Base-by-base conservation (phyloP, 169 alveolate genomes). In the Plasmodium falciparum region DNA sequence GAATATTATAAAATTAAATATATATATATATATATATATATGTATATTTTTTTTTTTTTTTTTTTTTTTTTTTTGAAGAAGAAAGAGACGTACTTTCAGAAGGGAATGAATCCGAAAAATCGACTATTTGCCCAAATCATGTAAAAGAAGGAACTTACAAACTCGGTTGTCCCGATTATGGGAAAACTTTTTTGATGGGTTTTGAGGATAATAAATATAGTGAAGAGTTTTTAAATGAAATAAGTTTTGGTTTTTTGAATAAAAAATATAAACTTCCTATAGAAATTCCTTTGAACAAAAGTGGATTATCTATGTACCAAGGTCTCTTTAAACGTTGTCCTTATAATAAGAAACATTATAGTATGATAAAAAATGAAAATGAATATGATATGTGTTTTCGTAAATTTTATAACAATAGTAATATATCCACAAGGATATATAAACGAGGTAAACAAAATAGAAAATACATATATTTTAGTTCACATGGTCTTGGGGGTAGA, bases 241-340 rank as follows among this genome's bases (percentile, higher is more conserved):
- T 76, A 26, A 49, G 70, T 76, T 76, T 65, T 56, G 89, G 89
- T 49, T 65, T 76, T 20, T 76, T 76, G 71, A 65, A 76, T 45
- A 76, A 49, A 61, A 76, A 76, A 50, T 43, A 65, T 29, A 12
- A 6, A 33, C 29, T 65, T 22, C 49, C 45, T 26, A 15, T 76
- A 47, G 89, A 76, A 76, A 63, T 76, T 50, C 89, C 89, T 49
- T 33, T 66, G 24, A 29, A 49, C 9, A 65, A 50, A 26, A 76
- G 89, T 76, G 89, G 89, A 26, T 15, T 76, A 58, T 74, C 89
- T 17, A 76, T 76, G 89, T 76, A 76, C 33, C 89, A 76, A 49
- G 89, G 89, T 29, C 67, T 63, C 12, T 76, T 76, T 52, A 29
- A 13, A 22, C 15, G n/a, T 66, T 76, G 89, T n/a, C 89, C 89